These are phyloP conservation scores for Beauveria brongniartii DNA, from an alignment of 2,329 filamentous ascomycete genomes.

Conservation along the genomic window DNA sequence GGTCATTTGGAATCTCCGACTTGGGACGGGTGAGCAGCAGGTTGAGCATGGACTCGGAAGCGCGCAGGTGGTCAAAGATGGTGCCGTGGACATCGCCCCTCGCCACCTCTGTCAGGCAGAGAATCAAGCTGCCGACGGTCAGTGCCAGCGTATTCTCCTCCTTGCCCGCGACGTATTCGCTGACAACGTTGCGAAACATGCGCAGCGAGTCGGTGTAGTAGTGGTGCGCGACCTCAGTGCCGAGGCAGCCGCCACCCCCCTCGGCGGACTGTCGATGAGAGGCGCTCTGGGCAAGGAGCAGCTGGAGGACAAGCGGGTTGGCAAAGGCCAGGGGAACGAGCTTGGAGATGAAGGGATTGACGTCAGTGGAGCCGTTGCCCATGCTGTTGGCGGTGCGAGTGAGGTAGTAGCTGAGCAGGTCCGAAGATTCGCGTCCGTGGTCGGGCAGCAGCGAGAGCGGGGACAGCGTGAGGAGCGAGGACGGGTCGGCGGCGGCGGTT, in stretches of 20 bases:
- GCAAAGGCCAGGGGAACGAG: conserved; percentile 38
- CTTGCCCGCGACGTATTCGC: conserved; percentile 25
- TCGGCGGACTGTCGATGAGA: conserved; percentile 29
- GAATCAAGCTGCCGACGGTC: conserved; percentile 35
- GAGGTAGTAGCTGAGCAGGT: conserved; percentile 38
- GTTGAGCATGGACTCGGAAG: conserved; percentile 33
- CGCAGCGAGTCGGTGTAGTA: conserved; percentile 30
- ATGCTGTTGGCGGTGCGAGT: conserved; percentile 36
- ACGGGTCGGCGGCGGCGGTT: conserved; percentile 1
- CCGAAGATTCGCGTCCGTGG: conserved; percentile 16
- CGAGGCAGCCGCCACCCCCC: conserved; percentile 14
- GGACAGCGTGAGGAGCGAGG: conserved; percentile 19
- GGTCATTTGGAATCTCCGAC: conserved; percentile 24
- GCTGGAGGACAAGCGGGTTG: conserved; percentile 36
- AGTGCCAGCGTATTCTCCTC: conserved; percentile 30
- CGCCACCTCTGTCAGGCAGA: conserved; percentile 39
- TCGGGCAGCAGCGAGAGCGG: conserved; percentile 19
- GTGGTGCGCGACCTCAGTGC: conserved; percentile 24
- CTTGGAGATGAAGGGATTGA: conserved; percentile 38
- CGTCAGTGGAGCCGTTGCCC: conserved; percentile 37
- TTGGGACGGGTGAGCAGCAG: conserved; percentile 27
- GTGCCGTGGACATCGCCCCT: conserved; percentile 37
- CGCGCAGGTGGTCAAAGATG: conserved; percentile 37
- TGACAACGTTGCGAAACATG: conserved; percentile 28
- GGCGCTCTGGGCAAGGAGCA: conserved; percentile 37